These are phyloP conservation scores for Sarocladium strictum DNA, from an alignment of 2,329 filamentous ascomycete genomes.

Conservation along the genomic window DNA sequence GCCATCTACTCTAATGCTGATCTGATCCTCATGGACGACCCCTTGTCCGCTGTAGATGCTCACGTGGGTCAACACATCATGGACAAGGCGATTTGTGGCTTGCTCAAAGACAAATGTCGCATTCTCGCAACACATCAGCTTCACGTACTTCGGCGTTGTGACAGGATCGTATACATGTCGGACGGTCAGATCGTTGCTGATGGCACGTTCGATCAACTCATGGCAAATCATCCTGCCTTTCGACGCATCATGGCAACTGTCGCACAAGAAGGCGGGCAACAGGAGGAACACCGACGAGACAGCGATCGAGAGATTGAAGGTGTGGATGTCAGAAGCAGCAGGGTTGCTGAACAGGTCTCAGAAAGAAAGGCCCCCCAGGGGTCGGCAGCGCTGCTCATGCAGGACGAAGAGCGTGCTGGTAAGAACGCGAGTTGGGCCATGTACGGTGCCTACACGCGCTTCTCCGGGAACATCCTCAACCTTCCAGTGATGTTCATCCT, in stretches of 20 bases:
- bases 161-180: constrained; percentile 62
- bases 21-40: constrained; percentile 81
- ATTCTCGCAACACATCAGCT: constrained; percentile 39
- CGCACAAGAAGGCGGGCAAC: constrained; percentile 11
- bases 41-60: constrained; percentile 58
- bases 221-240: background rate
- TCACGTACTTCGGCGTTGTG: constrained; percentile 52
- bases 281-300: background rate
- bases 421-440: background rate
- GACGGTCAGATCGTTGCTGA: constrained; percentile 58
- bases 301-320: constrained; percentile 38
- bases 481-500: background rate
- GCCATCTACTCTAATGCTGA: constrained; percentile 81
- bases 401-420: background rate
- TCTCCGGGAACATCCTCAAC: background rate
- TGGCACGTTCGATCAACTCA: constrained; percentile 56
- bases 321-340: constrained; percentile 52
- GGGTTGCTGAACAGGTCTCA: constrained; percentile 52
- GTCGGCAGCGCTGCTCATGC: constrained; percentile 63
- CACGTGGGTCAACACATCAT: constrained; percentile 14
- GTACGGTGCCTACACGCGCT: background rate
- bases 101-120: constrained; percentile 13
- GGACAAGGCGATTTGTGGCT: constrained; percentile 15
- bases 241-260: background rate
- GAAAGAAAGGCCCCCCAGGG: constrained; percentile 59